Base-by-base conservation (phyloP, 257 asterid genomes). In the Solanum arcanum region DNA sequence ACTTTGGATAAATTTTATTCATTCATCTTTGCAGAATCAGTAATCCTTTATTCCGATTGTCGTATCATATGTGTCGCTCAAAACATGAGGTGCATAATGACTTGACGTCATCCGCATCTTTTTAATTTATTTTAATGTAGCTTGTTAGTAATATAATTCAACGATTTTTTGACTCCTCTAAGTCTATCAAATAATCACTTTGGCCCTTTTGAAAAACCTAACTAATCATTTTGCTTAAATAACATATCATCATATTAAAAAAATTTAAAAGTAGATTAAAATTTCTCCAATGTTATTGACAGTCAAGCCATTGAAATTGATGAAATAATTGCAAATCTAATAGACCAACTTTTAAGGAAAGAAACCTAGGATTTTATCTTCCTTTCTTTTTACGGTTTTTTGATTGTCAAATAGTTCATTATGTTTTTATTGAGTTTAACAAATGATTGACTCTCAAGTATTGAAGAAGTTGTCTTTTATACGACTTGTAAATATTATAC, bases 341-440 rank as follows among this genome's bases (percentile, higher is more conserved):
- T 44, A 16, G 27, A 80, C 68, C 85, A 80, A 29, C 68, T 47
- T 80, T 47, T 80, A 46, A 80, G 85, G 85, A 23, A 56, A 80
- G 85, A 80, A 80, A 80, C 85, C 85, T 80, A 80, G 85, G 85
- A 80, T 47, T 27, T 80, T 80, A 47, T 80, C 42, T 18, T 80
- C 12, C 44, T 80, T 47, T 5, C 85, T 47, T 80, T 29, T 47
- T 47, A 47, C 29, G 68, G 16, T 6, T 29, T 47, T 80, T 80
- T 80, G 42, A 80, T 80, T 80, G 25, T 16, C 16, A 78, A 44
- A 25, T 77, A 78, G 84, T 25, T 78, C 15, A 14, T 29, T 62
- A 0, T n/a, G 0, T n/a, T 23, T 56, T 62, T 62, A 15, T 62
- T 62, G 16, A n/a, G 16, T 62, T 62, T n/a, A 62, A 62, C 70